phyloP scores from a whole-genome alignment of 352 stramenopile species.

The Pythium periplocum region DNA sequence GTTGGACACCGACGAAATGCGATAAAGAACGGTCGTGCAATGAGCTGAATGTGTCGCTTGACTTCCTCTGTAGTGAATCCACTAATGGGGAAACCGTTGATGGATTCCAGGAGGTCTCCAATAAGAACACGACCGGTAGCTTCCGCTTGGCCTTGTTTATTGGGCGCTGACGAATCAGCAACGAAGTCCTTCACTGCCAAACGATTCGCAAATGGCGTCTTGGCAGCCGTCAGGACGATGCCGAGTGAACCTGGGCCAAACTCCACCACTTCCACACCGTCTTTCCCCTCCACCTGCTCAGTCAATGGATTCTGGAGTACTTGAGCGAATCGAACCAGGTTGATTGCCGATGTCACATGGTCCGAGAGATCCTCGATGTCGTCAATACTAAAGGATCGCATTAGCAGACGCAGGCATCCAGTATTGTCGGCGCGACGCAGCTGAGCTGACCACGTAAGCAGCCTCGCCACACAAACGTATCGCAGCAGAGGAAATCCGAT shows the following conservation, averaged over 20 bases:
- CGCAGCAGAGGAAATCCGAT: conserved; percentile 62
- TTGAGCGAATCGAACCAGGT: conserved; percentile 43
- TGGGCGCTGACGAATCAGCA: conserved; percentile 22
- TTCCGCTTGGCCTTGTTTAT: conserved; percentile 49
- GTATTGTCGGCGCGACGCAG: conserved; percentile 60
- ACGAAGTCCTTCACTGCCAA: conserved; percentile 78
- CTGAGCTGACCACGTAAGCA: conserved; percentile 49
- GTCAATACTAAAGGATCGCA: conserved; percentile 44
- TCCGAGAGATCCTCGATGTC: conserved; percentile 9
- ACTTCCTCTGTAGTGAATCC: conserved; percentile 74
- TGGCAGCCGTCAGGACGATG: conserved; percentile 58
- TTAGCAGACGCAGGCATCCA: conserved; percentile 66
- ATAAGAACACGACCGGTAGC: conserved; percentile 52
- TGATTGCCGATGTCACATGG: conserved; percentile 13
- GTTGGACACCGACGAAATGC: conserved; percentile 49
- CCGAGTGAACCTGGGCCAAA: conserved; percentile 63
- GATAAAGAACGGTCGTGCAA: conserved; percentile 62
- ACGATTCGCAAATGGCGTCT: conserved; percentile 36
- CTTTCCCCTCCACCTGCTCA: conserved; percentile 22
- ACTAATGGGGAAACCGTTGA: conserved; percentile 74
- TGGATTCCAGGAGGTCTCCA: conserved; percentile 70
- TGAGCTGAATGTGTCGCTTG: conserved; percentile 69
- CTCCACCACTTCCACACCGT: conserved; percentile 47
- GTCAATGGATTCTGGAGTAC: conserved; percentile 58
- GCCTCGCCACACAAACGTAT: conserved; percentile 59